Base-by-base conservation (phyloP, 106 monocot genomes). In the Acorus gramineus region DNA sequence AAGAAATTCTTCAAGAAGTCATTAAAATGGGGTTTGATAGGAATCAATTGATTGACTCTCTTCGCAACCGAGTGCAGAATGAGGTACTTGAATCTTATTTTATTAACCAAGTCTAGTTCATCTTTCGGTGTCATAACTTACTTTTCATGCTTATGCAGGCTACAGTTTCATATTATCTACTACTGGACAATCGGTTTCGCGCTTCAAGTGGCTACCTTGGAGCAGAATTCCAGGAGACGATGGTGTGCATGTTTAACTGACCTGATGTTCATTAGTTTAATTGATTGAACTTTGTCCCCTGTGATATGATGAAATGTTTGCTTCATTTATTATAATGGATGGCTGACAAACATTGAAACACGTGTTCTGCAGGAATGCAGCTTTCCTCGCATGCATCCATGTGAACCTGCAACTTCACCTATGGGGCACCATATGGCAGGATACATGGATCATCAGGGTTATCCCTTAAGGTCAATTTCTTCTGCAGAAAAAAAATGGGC, bases 401-500 rank as follows among this genome's bases (percentile, higher is more conserved):
- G 11, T 49, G 80, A 73, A 13, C 49, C 74, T 61, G 54, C 84
- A 69, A 43, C 77, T 52, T 42, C 69, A 60, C 46, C 68, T 7
- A 71, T 68, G 11, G 50, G 63, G 8, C 75, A 79, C 58, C 62
- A 71, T 57, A n/a, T 70, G 46, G 54, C 74, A 9, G 69, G 73
- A 59, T 77, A 73, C 59, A 61, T 81, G 45, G 86, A 91, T 56
- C 57, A 78, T 71, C 94, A 86, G 67, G 76, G 60, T 50, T 57
- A 65, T 73, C 80, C 70, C 6, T 66, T 64, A 49, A 73, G 82
- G 66, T 66, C 75, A 42, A 72, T 77, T 50, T 78, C 67, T 49
- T 71, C 79, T 68, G 69, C 55, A 71, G 90, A 89, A 71, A 84
- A 75, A 82, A 86, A 84, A 76, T 95, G 89, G 89, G 89, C 86